Evolutionary conservation across 176 grass and related monocot species (phyloP), one percentile per base, ranked within the genome.

Genomic region (Canna indica): DNA sequence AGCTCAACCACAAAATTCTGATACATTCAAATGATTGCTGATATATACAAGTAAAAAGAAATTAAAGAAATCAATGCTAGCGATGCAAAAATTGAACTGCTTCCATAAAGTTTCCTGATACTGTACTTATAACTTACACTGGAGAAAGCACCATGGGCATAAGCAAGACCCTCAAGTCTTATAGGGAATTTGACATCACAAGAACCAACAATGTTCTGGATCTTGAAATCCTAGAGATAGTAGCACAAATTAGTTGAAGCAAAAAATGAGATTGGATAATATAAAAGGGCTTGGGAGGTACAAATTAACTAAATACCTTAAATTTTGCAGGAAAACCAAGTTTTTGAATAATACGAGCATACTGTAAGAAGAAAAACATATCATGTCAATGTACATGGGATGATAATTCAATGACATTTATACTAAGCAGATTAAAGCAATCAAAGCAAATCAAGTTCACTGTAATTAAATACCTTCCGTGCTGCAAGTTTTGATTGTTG

Each of bases 291-390:
- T n/a, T n/a, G n/a, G n/a, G n/a, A n/a, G 4, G 67, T 11, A 58
- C 39, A 46, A 64, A 78, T n/a, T 1, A 81, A 52, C 47, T 52
- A 72, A 15, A 54, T 85, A 97, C 93, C 93, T 97, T 97, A 56
- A 97, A 97, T 65, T 92, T 97, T 71, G 93, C 88, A 8, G 88
- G 88, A 85, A 97, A 97, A 13, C 93, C 93, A 70, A 97, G 93
- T 59, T 97, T 97, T 71, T 97, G 93, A 68, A 97, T 97, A 81
- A 97, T 97, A 42, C 86, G 93, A 61, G 93, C 93, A 90, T 90
- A 97, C 93, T 96, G 80, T 29, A 84, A 84, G 74, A 33, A 70
- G 58, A 75, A 20, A 79, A 25, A 63, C 5, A 14, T 1, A 46
- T 14, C 9, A 46, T 46, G 9, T n/a, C n/a, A n/a, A n/a, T n/a